These are phyloP conservation scores for Colletotrichum sp. DNA, from an alignment of 2,329 filamentous ascomycete genomes.

Conservation along the genomic window DNA sequence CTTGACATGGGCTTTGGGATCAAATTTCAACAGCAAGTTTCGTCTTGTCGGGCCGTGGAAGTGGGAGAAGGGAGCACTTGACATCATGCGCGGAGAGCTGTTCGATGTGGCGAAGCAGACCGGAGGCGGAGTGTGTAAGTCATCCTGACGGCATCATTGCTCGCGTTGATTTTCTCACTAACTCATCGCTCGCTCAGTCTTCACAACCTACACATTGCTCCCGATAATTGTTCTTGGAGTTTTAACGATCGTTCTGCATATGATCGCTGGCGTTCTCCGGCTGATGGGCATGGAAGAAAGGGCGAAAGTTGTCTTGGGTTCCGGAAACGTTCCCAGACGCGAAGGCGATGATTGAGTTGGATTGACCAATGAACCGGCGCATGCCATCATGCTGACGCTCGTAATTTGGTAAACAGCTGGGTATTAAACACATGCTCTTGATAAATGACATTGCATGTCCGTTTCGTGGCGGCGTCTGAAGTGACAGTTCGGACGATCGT, in stretches of 20 bases:
- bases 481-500: background rate
- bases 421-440: background rate
- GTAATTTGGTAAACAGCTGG: background rate
- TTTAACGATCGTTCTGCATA: slow-evolving; percentile 38
- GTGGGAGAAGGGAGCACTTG: slow-evolving; percentile 36
- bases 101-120: slow-evolving; percentile 41
- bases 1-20: slow-evolving; percentile 51
- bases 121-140: slow-evolving; percentile 42
- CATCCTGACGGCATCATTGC: background rate
- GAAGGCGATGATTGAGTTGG: background rate
- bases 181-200: slow-evolving; percentile 30
- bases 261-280: slow-evolving; percentile 17
- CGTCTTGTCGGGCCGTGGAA: slow-evolving; percentile 50
- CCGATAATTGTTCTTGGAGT: slow-evolving; percentile 40
- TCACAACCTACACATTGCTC: slow-evolving; percentile 39
- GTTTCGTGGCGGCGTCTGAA: background rate
- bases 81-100: slow-evolving; percentile 47
- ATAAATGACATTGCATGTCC: background rate
- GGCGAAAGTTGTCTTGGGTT: slow-evolving; percentile 1
- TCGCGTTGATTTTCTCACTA: background rate
- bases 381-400: background rate
- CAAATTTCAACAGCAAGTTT: slow-evolving; percentile 57
- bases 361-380: background rate
- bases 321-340: slow-evolving; percentile 3
- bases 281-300: background rate